These are phyloP conservation scores for Trichocladium antarcticum DNA, from an alignment of 495 filamentous ascomycete genomes.

Conservation along the genomic window DNA sequence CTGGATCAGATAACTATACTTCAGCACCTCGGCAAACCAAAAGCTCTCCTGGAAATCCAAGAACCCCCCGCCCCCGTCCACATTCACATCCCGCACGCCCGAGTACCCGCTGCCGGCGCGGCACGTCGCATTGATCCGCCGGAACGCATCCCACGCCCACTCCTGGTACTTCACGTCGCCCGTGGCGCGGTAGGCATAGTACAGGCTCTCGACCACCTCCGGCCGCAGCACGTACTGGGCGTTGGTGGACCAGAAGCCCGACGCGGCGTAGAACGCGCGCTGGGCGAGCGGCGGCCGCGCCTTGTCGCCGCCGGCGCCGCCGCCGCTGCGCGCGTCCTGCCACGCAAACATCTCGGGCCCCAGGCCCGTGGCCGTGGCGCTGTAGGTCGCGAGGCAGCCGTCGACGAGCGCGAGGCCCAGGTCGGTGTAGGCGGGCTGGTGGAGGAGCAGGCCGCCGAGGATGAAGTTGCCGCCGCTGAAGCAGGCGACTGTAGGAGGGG, in stretches of 20 bases:
- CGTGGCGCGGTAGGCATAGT: conserved; percentile 77
- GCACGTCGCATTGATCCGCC: conserved; percentile 55
- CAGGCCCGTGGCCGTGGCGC: conserved; percentile 54
- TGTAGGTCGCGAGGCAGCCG: conserved; percentile 67
- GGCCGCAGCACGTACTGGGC: conserved; percentile 60
- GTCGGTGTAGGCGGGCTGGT: conserved; percentile 50
- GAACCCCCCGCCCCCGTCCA: conserved; percentile 46
- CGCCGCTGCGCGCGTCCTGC: conserved; percentile 34
- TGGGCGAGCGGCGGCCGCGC: conserved; percentile 36
- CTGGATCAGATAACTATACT: conserved; percentile 65
- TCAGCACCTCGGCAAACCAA: conserved; percentile 81
- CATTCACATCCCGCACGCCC: conserved; percentile 56
- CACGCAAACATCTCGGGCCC: conserved; percentile 72
- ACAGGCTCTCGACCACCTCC: conserved; percentile 79
- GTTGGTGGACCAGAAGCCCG: conserved; percentile 66
- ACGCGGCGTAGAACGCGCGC: conserved; percentile 45
- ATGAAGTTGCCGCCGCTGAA: conserved; percentile 84
- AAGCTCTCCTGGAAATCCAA: conserved; percentile 77
- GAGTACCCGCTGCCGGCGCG: conserved; percentile 56
- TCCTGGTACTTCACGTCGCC: conserved; percentile 61
- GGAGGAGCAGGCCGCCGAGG: conserved; percentile 64
- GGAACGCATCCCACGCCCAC: conserved; percentile 78
- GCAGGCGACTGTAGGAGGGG: conserved; percentile 47
- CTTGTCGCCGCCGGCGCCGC: conserved; percentile 28
- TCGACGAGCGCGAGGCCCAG: conserved; percentile 67